A percentile compares a stretch with the other conserved stretches of the same genome.
Conservation (phyloP, 169 alveolate genomes). For the Eimeria sp. region DNA sequence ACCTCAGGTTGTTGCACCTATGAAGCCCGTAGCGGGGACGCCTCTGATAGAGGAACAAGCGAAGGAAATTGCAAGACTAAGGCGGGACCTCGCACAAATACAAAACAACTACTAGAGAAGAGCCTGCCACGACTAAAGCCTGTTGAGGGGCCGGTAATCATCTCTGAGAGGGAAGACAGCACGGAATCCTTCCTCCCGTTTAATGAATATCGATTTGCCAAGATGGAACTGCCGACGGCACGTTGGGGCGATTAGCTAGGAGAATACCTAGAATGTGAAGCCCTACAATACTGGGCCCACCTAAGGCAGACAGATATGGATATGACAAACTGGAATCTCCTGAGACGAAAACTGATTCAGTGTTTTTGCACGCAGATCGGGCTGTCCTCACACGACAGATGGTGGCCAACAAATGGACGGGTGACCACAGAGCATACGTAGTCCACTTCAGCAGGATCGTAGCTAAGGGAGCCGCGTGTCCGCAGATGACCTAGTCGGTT, state of each 20-base stretch:
- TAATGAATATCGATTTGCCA: background rate
- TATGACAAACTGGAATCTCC: background rate
- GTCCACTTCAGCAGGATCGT: background rate
- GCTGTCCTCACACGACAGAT: background rate
- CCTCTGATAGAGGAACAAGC: background rate
- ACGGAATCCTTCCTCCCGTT: background rate
- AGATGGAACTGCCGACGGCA: background rate
- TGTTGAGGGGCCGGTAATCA: background rate
- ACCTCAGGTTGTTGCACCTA: background rate
- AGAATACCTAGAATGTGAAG: background rate
- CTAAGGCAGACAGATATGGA: background rate
- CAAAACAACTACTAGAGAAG: background rate
- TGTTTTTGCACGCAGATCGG: background rate
- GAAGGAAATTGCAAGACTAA: background rate
- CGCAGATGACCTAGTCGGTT: background rate
- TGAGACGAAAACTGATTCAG: background rate
- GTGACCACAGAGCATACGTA: background rate
- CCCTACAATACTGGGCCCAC: background rate
- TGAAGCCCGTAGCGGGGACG: background rate
- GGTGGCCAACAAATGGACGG: background rate
- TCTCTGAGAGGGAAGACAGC: background rate
- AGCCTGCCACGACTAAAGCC: background rate
- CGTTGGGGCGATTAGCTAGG: background rate
- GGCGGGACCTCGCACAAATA: background rate
- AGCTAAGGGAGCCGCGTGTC: background rate